Evolutionary conservation across 305 asterid genomes (phyloP), one percentile per base, ranked within the genome.

Genomic region (Plantago lanceolata): DNA sequence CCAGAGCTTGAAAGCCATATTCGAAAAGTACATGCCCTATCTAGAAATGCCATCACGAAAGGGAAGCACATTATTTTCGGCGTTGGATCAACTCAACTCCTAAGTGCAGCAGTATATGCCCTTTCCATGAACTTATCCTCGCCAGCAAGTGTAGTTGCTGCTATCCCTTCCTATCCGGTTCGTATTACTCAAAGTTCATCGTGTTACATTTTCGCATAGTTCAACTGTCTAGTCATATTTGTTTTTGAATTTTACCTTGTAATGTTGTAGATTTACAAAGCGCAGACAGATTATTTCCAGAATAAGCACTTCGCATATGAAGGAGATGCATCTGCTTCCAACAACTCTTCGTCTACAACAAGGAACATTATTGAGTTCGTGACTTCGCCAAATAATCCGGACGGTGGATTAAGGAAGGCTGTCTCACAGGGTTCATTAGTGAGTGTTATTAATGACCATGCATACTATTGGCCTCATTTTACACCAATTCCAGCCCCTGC

Each of bases 321-420:
- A 29, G 95, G 90, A 47, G 93, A 86, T 48, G 76, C 76, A 28
- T 71, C 73, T 11, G 4, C 21, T 59, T 45, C 71, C 71, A 74
- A 26, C 28, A 82, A 78, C 16, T 65, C 59, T 11, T 64, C 84
- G 5, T 61, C 70, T 19, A 66, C 49, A 14, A 17, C 37, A 5
- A 61, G 57, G 7, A 68, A 78, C 29, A 56, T 84, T 14, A 80
- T 86, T 43, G 95, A 89, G 71, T 78, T 84, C 16, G 91, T 86
- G 57, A 80, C 90, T 2, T 87, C 89, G 2, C 96, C 96, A 0
- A 89, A 85, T 60, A 85, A 89, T 75, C 95, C 96, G 1, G 88
- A 83, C 68, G 88, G 88, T 3, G 63, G 62, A 6, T 50, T 87
- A 48, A 73, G 65, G 71, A 48, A 76, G 50, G 71, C 81, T 26